Evolutionary conservation across 192 early-diverging fungal genomes (phyloP), one percentile per base, ranked within the genome.

Genomic region (Coemansia sp.): DNA sequence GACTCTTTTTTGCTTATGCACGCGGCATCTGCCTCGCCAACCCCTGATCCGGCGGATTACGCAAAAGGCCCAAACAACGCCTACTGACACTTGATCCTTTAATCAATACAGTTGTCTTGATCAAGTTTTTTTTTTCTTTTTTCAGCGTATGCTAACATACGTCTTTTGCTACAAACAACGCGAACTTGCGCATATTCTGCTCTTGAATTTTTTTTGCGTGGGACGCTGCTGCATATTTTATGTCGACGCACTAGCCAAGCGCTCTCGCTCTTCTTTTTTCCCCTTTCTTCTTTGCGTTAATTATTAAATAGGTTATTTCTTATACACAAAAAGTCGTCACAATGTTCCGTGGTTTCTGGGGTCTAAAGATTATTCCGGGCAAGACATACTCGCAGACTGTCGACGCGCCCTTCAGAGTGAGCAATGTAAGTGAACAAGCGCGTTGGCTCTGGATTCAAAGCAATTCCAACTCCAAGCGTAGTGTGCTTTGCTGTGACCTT

Each of bases 321-420:
- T 46, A 38, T 17, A 3, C 11, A 64, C 60, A 40, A 29, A 32
- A 47, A 20, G 35, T 24, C 3, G 6, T 13, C 20, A 48, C 33
- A 48, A 80, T 55, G 65, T 73, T 79, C 49, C 61, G 76, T 58
- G 80, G 81, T 44, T 81, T 83, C 58, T 83, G 81, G 81, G 81
- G 85, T 46, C 69, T 92, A 38, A 81, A 80, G 46, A 78, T 91
- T 42, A 71, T 78, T 18, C 83, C 87, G 39, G 78, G 79, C 39
- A 88, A 87, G 72, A 81, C 85, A 22, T 91, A 87, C 62, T 79
- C 82, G 44, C 89, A 92, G 55, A 68, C 78, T 18, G 88, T 92
- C 22, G 85, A 90, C 42, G 65, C 74, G 40, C 69, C 86, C n/a
- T 92, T 94, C 81, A 80, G 83, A 43, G 48, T 94, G 40, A 82